These are phyloP conservation scores for Aspergillus luchuensis DNA, from an alignment of 2,329 filamentous ascomycete species.

Conservation along the genomic window DNA sequence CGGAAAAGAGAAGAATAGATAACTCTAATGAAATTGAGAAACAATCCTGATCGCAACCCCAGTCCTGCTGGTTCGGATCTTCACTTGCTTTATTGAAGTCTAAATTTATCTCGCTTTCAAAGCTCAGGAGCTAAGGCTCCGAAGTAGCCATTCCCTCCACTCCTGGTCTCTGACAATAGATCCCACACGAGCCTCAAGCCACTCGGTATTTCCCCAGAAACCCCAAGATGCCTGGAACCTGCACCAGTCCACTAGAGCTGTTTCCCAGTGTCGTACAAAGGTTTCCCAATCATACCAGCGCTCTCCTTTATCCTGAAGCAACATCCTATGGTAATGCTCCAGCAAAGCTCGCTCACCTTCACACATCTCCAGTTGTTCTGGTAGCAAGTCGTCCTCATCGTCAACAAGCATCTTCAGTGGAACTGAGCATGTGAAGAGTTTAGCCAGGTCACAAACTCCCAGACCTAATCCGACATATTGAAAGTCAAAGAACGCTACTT, in stretches of 20 bases:
- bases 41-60: too few species aligned
- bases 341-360: slow-evolving; percentile 56
- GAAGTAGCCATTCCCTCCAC: slow-evolving; percentile 52
- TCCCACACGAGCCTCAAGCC: slow-evolving; percentile 59
- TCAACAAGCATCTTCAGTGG: slow-evolving; percentile 55
- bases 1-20: too few species aligned
- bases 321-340: slow-evolving; percentile 46
- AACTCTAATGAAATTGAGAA: too few species aligned
- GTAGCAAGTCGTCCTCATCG: slow-evolving; percentile 28
- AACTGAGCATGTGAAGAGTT: slow-evolving; percentile 68
- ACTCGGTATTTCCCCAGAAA: slow-evolving; percentile 62
- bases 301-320: slow-evolving; percentile 14
- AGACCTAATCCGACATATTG: slow-evolving; percentile 67
- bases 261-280: slow-evolving; percentile 65
- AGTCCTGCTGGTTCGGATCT: too few species aligned
- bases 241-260: slow-evolving; percentile 68
- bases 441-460: slow-evolving; percentile 67
- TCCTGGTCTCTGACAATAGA: slow-evolving; percentile 49
- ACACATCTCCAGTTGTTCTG: slow-evolving; percentile 51
- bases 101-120: too few species aligned
- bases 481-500: slow-evolving; percentile 68
- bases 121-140: not conserved
- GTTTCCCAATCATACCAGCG: slow-evolving; percentile 56
- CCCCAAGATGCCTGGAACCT: slow-evolving; percentile 63
- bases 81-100: too few species aligned